phyloP scores from a whole-genome alignment of 495 filamentous ascomycete species.

The Thozetella sp. region DNA sequence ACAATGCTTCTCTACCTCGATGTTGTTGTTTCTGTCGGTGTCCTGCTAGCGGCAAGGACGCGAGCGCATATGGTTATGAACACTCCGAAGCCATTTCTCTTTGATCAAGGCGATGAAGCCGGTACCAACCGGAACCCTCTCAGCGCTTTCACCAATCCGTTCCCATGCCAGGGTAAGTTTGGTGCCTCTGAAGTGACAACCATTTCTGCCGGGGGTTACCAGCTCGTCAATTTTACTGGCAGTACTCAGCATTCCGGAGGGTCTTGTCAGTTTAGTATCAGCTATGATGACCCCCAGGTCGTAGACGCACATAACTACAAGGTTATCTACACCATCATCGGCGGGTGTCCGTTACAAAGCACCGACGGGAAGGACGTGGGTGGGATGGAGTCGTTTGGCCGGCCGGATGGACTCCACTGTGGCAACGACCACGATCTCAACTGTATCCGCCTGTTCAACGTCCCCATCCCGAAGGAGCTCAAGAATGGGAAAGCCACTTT shows the following conservation, averaged over 20 bases:
- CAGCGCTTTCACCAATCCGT: constrained; percentile 52
- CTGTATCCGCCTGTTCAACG: constrained; percentile 24
- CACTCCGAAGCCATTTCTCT: constrained; percentile 60
- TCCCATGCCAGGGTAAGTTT: constrained; percentile 66
- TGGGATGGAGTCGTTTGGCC: constrained; percentile 12
- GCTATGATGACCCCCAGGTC: constrained; percentile 58
- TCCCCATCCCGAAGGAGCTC: constrained; percentile 21
- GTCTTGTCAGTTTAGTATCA: constrained; percentile 77
- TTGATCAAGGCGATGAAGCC: constrained; percentile 19
- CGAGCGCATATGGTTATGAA: constrained; percentile 71
- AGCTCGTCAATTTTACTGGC: constrained; percentile 49
- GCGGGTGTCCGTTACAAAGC: constrained; percentile 58
- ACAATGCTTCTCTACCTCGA: too few species aligned
- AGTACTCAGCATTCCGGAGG: constrained; percentile 73
- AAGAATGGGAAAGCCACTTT: constrained; percentile 38
- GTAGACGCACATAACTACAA: constrained; percentile 54
- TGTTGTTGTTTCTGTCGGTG: too few species aligned
- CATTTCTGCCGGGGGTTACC: constrained; percentile 44
- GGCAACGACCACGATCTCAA: constrained; percentile 21
- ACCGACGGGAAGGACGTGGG: constrained; percentile 25
- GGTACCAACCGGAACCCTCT: constrained; percentile 60
- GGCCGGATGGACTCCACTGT: constrained; percentile 18
- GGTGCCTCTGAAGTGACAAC: constrained; percentile 32
- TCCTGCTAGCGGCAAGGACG: too few species aligned
- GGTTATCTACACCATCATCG: constrained; percentile 73